A percentile compares a stretch with the other conserved stretches of the same genome.
Evolutionary conservation across 2,329 filamentous ascomycete genomes (phyloP).

Genomic region (Esteya vermicola): DNA sequence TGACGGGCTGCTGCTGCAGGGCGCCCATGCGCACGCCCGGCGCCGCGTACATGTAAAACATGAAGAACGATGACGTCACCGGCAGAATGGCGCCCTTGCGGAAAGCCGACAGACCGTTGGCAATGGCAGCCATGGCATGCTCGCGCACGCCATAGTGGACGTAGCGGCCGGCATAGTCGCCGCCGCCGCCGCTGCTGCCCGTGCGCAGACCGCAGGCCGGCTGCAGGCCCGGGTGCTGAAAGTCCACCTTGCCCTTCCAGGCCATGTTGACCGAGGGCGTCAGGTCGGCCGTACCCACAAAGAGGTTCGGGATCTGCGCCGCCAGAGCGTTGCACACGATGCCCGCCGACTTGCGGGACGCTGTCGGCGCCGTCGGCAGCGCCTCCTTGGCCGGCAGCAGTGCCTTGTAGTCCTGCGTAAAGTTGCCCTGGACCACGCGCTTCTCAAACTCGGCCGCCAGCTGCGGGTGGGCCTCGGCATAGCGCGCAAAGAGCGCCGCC

Average conservation of each 20-base stretch:
- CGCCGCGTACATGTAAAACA: constrained; percentile 29
- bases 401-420: constrained; percentile 33
- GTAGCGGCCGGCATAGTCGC: constrained; percentile 33
- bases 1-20: constrained; percentile 36
- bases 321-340: constrained; percentile 34
- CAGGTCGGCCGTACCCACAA: constrained; percentile 33
- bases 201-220: constrained; percentile 1
- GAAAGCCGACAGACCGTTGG: constrained; percentile 44
- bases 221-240: constrained; percentile 24
- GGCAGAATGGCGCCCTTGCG: constrained; percentile 35
- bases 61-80: constrained; percentile 40
- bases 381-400: constrained; percentile 26
- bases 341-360: constrained; percentile 31
- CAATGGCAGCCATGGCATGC: constrained; percentile 44
- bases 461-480: constrained; percentile 12
- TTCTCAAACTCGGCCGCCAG: constrained; percentile 26
- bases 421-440: constrained; percentile 30
- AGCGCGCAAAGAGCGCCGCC: constrained; percentile 20
- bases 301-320: constrained; percentile 22
- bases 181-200: no score
- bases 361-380: constrained; percentile 33
- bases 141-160: constrained; percentile 48
- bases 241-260: constrained; percentile 34
- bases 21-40: constrained; percentile 33
- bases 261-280: constrained; percentile 33